Base-by-base conservation (phyloP, 2,329 filamentous ascomycete genomes). In the Hypoxylon sp. region DNA sequence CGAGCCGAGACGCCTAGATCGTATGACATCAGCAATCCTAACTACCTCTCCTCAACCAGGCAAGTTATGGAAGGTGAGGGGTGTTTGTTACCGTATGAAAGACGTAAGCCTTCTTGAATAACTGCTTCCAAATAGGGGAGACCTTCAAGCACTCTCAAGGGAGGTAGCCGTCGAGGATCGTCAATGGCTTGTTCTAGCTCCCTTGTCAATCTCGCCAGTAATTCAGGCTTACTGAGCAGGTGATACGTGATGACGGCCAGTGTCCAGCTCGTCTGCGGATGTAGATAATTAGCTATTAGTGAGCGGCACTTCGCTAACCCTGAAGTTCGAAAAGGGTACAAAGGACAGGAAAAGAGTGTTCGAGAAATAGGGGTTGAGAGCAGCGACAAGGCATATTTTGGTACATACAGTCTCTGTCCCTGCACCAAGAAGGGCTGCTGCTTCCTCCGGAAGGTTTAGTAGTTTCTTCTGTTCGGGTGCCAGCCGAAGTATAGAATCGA, bases 81-180 rank as follows among this genome's bases (percentile, higher is more conserved):
- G 34, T 43, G 25, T 11, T 27, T 8, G 5, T 53, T 60, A 67
- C 65, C 64, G 61, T 78, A 63, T 61, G 77, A 63, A 65, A 82
- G 71, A 0, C 80, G 77, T 4, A 82, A 57, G 0, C 75, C 73
- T 51, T 82, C 80, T 21, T 78, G 74, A 9, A 82, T 72, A 2
- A 81, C 76, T 2, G 77, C 78, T 32, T 74, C 70, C 0, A 81
- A 69, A 48, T 81, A 81, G 0, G 80, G 77, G 0, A 77, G 71
- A 46, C 73, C 71, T 61, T 81, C 79, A 0, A 81, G 74, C 0
- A 67, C 63, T 0, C 68, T 74, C 76, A 74, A 78, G 0, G 67
- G 60, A 2, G 75, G 71, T 1, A 76, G 67, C 1, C 70, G 60
- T 19, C 45, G 59, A 0, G 74, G 73, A 27, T 79, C 73, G 3